Conservation (phyloP, 208 protist species). For the Leptomonas pyrrhocoris region DNA sequence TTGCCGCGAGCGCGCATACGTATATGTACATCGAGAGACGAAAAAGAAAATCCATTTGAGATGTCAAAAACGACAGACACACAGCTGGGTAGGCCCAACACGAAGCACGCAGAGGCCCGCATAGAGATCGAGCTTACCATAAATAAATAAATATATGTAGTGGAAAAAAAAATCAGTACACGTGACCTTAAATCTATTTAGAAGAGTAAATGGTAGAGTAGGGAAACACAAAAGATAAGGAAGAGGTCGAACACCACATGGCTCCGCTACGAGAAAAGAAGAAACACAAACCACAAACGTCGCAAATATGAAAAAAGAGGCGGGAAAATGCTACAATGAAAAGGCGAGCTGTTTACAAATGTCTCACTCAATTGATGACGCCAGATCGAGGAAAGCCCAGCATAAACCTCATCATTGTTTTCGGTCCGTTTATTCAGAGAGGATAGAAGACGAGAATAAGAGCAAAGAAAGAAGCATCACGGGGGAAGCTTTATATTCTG, state of each 20-base stretch:
- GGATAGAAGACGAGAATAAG: too few species aligned
- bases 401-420: too few species aligned
- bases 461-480: too few species aligned
- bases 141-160: not conserved
- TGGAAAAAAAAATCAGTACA: constrained; percentile 10
- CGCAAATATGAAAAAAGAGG: constrained; percentile 6
- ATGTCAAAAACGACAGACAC: not conserved
- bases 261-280: constrained; percentile 8
- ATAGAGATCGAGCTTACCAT: too few species aligned
- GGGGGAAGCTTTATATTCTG: too few species aligned
- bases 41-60: not conserved
- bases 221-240: not conserved
- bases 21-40: not conserved
- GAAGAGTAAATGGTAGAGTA: not conserved
- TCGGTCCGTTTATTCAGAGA: too few species aligned
- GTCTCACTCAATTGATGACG: too few species aligned
- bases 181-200: too few species aligned
- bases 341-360: too few species aligned
- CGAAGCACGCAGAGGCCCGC: too few species aligned
- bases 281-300: constrained; percentile 9
- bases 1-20: not conserved
- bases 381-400: too few species aligned
- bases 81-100: not conserved
- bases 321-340: too few species aligned
- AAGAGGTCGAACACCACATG: not conserved